Evolutionary conservation across 257 asterid genomes (phyloP).

Genomic region (Nicotiana tomentosiformis): DNA sequence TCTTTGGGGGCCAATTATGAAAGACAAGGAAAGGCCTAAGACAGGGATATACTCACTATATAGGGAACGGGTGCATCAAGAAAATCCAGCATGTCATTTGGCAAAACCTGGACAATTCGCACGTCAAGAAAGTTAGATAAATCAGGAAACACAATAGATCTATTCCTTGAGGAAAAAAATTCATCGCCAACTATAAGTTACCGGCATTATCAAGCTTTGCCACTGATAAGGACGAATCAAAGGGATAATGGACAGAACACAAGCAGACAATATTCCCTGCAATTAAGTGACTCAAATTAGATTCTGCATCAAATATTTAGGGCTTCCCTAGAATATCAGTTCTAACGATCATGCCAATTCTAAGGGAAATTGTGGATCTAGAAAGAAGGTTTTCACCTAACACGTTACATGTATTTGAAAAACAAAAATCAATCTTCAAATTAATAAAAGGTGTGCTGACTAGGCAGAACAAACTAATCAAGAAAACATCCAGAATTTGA

Average conservation of each 20-base stretch:
- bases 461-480: slow-evolving; percentile 4
- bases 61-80: slow-evolving; percentile 99
- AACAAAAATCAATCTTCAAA: background rate
- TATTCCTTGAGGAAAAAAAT: background rate
- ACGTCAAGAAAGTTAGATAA: slow-evolving; percentile 11
- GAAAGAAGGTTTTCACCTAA: background rate
- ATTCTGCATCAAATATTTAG: background rate
- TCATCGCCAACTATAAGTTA: slow-evolving; percentile 25
- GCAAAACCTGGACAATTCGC: slow-evolving; percentile 66
- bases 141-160: slow-evolving; percentile 9
- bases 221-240: slow-evolving; percentile 95
- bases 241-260: slow-evolving; percentile 79
- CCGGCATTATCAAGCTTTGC: slow-evolving; percentile 99
- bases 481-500: background rate
- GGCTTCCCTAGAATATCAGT: background rate
- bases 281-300: slow-evolving; percentile 6
- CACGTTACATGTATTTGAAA: background rate
- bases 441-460: background rate
- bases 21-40: background rate
- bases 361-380: background rate
- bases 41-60: slow-evolving; percentile 55
- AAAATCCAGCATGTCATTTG: slow-evolving; percentile 97
- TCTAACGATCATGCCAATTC: background rate
- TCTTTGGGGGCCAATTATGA: background rate
- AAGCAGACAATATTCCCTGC: slow-evolving; percentile 91